Percentiles rank a stretch among this genome's conserved stretches.
phyloP scores from a whole-genome alignment of 129 eudicot genomes.

The Daucus carota region DNA sequence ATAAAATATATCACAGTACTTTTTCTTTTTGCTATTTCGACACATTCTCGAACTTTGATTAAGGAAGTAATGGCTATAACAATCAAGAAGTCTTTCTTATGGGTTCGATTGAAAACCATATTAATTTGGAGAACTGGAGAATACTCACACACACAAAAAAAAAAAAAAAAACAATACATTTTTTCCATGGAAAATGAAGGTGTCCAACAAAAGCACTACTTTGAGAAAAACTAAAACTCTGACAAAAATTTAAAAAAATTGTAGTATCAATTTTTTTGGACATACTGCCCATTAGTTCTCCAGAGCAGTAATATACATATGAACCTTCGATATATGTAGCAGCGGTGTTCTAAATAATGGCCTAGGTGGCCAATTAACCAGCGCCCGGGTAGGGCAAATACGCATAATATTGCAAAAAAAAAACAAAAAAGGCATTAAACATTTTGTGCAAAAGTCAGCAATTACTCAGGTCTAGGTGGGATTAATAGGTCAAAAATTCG shows the following conservation, averaged over 20 bases:
- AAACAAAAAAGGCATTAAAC: no score
- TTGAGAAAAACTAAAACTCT: background rate
- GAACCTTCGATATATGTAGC: no score
- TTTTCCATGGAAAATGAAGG: background rate
- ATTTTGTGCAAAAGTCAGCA: background rate
- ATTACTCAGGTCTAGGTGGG: background rate
- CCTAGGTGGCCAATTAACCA: no score
- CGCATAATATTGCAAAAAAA: background rate
- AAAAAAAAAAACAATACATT: background rate
- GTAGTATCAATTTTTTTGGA: background rate
- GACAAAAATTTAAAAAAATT: background rate
- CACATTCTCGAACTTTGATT: no score
- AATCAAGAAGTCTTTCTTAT: background rate
- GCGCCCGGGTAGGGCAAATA: no score
- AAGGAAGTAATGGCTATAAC: background rate
- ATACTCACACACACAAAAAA: no score
- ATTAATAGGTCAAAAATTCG: background rate
- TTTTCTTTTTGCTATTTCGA: background rate
- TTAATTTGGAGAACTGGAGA: background rate
- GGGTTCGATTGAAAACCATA: background rate
- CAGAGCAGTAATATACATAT: no score
- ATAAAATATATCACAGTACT: background rate
- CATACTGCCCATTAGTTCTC: background rate
- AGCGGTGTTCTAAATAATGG: background rate
- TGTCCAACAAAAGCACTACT: no score